phyloP scores from a whole-genome alignment of 2,329 filamentous ascomycete genomes.

The Aureobasidium sp. region DNA sequence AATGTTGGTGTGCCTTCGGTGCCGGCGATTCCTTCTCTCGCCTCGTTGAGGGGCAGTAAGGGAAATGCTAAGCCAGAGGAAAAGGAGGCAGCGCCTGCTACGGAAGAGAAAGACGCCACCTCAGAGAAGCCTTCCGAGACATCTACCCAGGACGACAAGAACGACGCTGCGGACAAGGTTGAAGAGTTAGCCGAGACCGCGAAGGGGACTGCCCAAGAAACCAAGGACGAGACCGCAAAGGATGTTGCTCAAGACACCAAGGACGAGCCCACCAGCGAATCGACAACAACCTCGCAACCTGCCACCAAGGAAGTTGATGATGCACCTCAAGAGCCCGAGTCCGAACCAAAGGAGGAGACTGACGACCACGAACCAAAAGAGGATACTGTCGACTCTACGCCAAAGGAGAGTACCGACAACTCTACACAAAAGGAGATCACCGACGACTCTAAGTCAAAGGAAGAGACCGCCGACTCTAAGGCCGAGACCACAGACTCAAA shows the following conservation, averaged over 20 bases:
- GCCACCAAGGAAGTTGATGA: not conserved
- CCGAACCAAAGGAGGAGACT: not conserved
- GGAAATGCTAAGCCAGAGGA: constrained; percentile 20
- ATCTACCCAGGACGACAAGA: not conserved
- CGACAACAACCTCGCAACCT: not conserved
- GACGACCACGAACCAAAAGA: not conserved
- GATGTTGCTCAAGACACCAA: not conserved
- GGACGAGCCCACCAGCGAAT: not conserved
- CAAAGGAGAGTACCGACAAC: not conserved
- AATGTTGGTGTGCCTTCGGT: constrained; percentile 3
- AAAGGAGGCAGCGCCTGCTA: constrained; percentile 18
- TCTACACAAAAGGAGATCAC: not conserved
- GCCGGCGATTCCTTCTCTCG: constrained; percentile 15
- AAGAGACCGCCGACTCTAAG: not conserved
- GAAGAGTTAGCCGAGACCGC: constrained; percentile 14
- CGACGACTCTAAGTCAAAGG: not conserved
- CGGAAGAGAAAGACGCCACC: not conserved
- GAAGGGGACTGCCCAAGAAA: not conserved
- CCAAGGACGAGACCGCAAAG: not conserved
- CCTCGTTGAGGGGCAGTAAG: constrained; percentile 9
- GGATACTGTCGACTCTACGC: not conserved
- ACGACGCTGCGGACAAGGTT: not conserved
- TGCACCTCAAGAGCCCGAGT: not conserved
- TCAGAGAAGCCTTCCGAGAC: not conserved
- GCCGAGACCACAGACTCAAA: not conserved